Base-by-base conservation (phyloP, 352 stramenopile genomes). In the Ophiocytium majus region DNA sequence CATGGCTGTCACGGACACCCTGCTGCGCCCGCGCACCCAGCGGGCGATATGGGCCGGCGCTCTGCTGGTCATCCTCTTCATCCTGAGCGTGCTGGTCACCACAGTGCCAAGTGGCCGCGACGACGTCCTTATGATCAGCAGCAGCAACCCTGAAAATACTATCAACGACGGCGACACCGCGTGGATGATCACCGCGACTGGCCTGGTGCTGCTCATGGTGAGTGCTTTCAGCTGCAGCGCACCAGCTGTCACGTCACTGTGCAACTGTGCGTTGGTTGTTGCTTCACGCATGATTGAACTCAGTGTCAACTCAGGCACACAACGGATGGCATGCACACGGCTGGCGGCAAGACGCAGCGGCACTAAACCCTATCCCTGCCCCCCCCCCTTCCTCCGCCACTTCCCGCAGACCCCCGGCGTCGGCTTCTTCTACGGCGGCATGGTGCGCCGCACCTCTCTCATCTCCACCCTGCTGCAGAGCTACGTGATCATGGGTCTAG, bases 401-500 rank as follows among this genome's bases (percentile, higher is more conserved):
- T 5, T 17, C 17, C 10, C 34, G 5, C 34, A 37, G 31, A 36
- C 75, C n/a, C 75, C 32, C 19, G 19, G 32, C 10, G 90, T 94
- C 19, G 89, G 90, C 33, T 93, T 94, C 88, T 95, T 94, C 88
- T 95, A 95, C 89, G 92, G 91, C 10, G 92, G 92, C 31, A 87
- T 95, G 14, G 91, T 92, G 0, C 91, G 92, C 36, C 90, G 93
- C 78, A 89, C 93, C 63, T 94, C 93, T 88, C 91, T 92, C 37
- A 93, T 92, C 76, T 94, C 93, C 89, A 94, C 92, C 33, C 93
- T 94, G 50, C 93, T 94, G 87, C 93, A 94, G 91, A 94, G 91
- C 9, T 94, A 94, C 79, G 86, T 92, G 50, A 92, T 88, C 78
- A 94, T 94, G 89, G 92, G 91, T 9, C 75, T 95, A n/a, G 91